Base-by-base conservation (phyloP, 139 green algal species). In the Chlamydomonas sphaeroides region DNA sequence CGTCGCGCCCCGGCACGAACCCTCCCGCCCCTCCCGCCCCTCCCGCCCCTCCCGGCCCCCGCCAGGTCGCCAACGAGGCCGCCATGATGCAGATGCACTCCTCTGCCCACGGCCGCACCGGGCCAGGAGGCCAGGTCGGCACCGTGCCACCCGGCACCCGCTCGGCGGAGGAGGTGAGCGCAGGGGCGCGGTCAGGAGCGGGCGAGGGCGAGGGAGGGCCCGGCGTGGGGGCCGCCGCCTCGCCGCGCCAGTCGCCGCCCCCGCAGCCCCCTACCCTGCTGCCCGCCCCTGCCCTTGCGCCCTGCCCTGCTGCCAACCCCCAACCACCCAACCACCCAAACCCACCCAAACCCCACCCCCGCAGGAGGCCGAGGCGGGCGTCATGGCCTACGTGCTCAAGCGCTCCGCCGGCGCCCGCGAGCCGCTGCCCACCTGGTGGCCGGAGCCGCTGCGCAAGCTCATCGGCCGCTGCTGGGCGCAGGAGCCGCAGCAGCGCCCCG, bases 391-490 rank as follows among this genome's bases (percentile, higher is more conserved):
- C 76, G 76, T 83, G 32, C 38, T 74, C 45, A 45, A 45, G 32
- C 76, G 76, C 30, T 53, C 63, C 76, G 26, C 10, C 15, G 76
- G 76, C 28, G 4, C 21, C 21, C 71, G 91, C 20, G 86, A 85
- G 57, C 57, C 70, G 21, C 65, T 94, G 21, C 83, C 87, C n/a
- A 28, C 69, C 25, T 65, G 59, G 33, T 88, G 90, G 80, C 89
- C 90, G 0, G 32, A 49, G 21, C 79, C 78, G 33, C 53, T 94
- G 53, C n/a, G 68, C 33, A 11, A 51, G 0, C 70, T 92, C 28
- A 78, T 93, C 3, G 28, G 48, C 30, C 8, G 57, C 66, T 93
- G 89, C 85, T 93, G 90, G 90, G 78, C 78, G 72, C 84, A 89
- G 45, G 79, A 91, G 73, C 82, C 82, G 36, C 33, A 41, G 15